Base-by-base conservation (phyloP, 768 basidiomycete genomes). In the Mrakia frigida region DNA sequence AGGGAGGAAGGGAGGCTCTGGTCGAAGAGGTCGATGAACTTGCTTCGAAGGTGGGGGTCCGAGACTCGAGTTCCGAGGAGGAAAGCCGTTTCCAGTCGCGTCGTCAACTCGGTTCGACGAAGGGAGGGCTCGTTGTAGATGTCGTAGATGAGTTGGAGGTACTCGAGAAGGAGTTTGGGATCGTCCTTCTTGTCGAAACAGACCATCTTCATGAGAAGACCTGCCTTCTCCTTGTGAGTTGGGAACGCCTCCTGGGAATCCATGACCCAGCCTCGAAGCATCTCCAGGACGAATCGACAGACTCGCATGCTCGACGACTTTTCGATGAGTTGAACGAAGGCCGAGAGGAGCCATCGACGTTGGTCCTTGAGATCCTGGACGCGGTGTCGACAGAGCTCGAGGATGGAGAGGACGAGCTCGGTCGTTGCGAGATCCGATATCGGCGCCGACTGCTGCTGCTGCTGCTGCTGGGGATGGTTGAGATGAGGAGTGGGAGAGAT, bases 161-260 rank as follows among this genome's bases (percentile, higher is more conserved):
- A 98, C 59, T 90, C 88, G 63, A 90, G 88, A 82, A 92, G 93
- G 5, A 98, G 86, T 5, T 69, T 77, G 5, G 85, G 79, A n/a
- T 78, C 77, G 39, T 78, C 77, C 31, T 67, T 73, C 68, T 81
- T 81, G 84, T 98, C 94, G 80, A 90, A 94, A 14, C 87, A 85
- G 9, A 88, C 87, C 94, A 99, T 95, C 82, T 92, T 93, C 81
- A 91, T 89, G 78, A 99, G 83, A 43, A 98, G 84, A 39, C 87
- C 90, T 3, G 95, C 91, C 83, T 98, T 98, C 85, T 99, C 97
- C 83, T 97, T 98, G 88, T 92, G 90, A 0, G 92, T 92, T 10
- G 95, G 95, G 82, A 91, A 92, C 9, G 79, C 68, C 75, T 97
- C 93, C 72, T 90, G 91, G 80, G 88, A 89, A 60, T 90, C 88